phyloP scores from a whole-genome alignment of 345 rosid species.

The Odontarrhena argentea region DNA sequence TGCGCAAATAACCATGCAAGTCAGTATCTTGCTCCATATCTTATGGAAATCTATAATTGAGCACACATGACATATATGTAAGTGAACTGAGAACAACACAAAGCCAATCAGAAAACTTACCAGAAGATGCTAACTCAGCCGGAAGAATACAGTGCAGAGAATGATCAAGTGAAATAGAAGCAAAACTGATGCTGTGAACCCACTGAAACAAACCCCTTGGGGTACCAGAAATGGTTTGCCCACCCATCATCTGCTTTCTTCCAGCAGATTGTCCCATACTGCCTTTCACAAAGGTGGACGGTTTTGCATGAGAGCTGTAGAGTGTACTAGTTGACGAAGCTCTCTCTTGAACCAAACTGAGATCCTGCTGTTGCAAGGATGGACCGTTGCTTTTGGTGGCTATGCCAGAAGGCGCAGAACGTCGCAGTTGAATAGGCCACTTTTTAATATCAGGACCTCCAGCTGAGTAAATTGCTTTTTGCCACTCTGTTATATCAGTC shows the following conservation, averaged over 20 bases:
- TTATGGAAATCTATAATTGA: slow-evolving; percentile 2
- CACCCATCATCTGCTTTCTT: slow-evolving; percentile 82
- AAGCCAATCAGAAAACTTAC: slow-evolving; percentile 47
- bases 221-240: slow-evolving; percentile 63
- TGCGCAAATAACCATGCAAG: slow-evolving; percentile 19
- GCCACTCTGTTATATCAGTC: slow-evolving; percentile 78
- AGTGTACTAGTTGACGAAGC: slow-evolving; percentile 79
- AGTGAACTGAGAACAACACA: slow-evolving; percentile 13
- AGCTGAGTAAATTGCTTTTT: slow-evolving; percentile 89
- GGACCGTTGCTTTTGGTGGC: slow-evolving; percentile 66
- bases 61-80: background rate
- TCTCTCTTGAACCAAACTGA: slow-evolving; percentile 92
- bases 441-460: slow-evolving; percentile 90
- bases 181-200: slow-evolving; percentile 96
- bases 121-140: slow-evolving; percentile 74
- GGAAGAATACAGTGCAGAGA: slow-evolving; percentile 75
- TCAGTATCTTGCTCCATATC: slow-evolving; percentile 12
- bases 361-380: slow-evolving; percentile 87
- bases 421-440: slow-evolving; percentile 93
- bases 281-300: slow-evolving; percentile 88
- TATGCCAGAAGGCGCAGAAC: slow-evolving; percentile 83
- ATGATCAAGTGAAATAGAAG: slow-evolving; percentile 79
- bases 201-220: slow-evolving; percentile 93
- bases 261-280: slow-evolving; percentile 72
- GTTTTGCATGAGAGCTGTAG: slow-evolving; percentile 80